These are phyloP conservation scores for Coprinopsis marcescibilis DNA, from an alignment of 768 basidiomycete species.

Conservation along the genomic window DNA sequence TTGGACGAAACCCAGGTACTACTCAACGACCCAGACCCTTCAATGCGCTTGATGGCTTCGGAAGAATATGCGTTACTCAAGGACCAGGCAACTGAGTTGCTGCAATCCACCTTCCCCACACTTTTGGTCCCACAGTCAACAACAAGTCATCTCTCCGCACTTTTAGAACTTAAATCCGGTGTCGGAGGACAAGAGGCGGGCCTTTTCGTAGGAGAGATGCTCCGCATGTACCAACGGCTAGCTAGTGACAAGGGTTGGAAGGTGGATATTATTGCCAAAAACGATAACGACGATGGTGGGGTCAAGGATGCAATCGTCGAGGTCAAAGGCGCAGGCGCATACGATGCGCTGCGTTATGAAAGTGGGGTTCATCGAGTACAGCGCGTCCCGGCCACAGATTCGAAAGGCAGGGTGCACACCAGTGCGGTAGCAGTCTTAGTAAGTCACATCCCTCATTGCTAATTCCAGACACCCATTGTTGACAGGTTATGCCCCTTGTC, in stretches of 20 bases:
- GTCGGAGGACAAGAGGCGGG: slow-evolving; percentile 89
- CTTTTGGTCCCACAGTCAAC: slow-evolving; percentile 69
- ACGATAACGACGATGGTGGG: slow-evolving; percentile 56
- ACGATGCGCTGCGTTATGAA: slow-evolving; percentile 80
- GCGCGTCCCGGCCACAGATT: slow-evolving; percentile 86
- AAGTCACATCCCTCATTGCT: slow-evolving; percentile 22
- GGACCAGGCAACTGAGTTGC: slow-evolving; percentile 25
- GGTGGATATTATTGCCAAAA: slow-evolving; percentile 51
- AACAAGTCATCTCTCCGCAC: slow-evolving; percentile 63
- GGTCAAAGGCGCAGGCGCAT: slow-evolving; percentile 70
- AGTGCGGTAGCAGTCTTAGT: slow-evolving; percentile 87
- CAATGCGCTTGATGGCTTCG: slow-evolving; percentile 66
- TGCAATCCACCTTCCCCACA: slow-evolving; percentile 51
- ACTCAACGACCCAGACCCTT: slow-evolving; percentile 66
- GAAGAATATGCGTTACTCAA: slow-evolving; percentile 57
- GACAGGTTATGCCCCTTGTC: slow-evolving; percentile 76
- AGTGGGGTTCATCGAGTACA: slow-evolving; percentile 96
- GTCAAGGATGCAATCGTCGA: slow-evolving; percentile 77
- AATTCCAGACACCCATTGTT: not conserved
- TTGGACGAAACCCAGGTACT: slow-evolving; percentile 57
- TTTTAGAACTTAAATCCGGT: slow-evolving; percentile 89
- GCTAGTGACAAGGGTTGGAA: slow-evolving; percentile 56
- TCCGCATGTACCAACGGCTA: slow-evolving; percentile 77
- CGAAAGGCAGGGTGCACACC: slow-evolving; percentile 84
- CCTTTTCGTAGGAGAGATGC: slow-evolving; percentile 71